Evolutionary conservation across 192 early-diverging fungal genomes (phyloP), one percentile per base, ranked within the genome.

Genomic region (Paraglomus brasilianum): DNA sequence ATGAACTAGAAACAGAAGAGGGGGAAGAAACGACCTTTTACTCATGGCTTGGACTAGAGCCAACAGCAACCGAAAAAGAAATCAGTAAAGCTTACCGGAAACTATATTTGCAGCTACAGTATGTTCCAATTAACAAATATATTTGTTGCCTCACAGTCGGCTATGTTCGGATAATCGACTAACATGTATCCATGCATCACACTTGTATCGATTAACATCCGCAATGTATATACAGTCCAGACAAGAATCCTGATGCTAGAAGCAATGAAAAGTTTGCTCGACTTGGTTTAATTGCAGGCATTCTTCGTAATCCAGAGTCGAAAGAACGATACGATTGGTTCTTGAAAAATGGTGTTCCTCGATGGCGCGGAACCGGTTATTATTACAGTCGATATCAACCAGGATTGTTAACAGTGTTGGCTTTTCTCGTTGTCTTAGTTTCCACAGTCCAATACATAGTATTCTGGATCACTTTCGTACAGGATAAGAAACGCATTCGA

Each of bases 311-410:
- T 66, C 58, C 75, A 24, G 77, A 77, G 66, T 76, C 74, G 39
- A 87, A 89, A 24, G 86, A 91, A 44, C 80, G 89, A 38, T 92
- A 92, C 75, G 85, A 92, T 77, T 90, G 89, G 75, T 92, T 89
- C 74, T 80, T 87, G 68, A 90, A 87, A 72, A 91, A 91, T 70
- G 91, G 91, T 14, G 88, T 92, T 13, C 91, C 91, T 30, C 80
- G 82, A 57, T 92, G 91, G 91, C 79, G 91, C 53, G 91, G 89
- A 42, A 88, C 89, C 55, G 89, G 86, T 0, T 92, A 91, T 53
- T 74, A 86, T 11, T 92, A 92, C 72, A 72, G 79, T 39, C 85
- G 91, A 44, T 89, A 86, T 77, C 78, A 89, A 40, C 91, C 91
- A 0, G 89, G 88, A 30, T 78, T 92, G n/a, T 75, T 74, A 5